Evolutionary conservation across 768 basidiomycete species (phyloP).

Genomic region (Agaricus blazei): DNA sequence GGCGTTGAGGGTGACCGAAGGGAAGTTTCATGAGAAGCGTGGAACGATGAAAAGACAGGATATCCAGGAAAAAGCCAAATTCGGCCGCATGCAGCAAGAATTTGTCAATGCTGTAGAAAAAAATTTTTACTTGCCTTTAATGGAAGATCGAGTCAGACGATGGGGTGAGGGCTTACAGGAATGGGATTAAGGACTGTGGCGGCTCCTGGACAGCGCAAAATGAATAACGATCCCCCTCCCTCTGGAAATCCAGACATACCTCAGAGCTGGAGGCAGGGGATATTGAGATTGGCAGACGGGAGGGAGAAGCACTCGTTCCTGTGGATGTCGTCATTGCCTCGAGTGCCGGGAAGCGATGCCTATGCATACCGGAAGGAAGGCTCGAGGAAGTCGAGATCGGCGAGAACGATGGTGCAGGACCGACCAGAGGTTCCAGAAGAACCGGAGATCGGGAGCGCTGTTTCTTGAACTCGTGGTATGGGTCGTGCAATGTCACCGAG

Average conservation of each 20-base stretch:
- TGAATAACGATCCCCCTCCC: conserved; percentile 7
- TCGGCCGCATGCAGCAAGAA: conserved; percentile 54
- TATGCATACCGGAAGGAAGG: conserved; percentile 42
- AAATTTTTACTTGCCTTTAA: not conserved
- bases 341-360: conserved; percentile 31
- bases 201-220: conserved; percentile 29
- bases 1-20: conserved; percentile 42
- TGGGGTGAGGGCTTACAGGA: conserved; percentile 24
- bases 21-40: conserved; percentile 40
- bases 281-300: conserved; percentile 25
- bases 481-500: conserved; percentile 45
- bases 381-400: conserved; percentile 40
- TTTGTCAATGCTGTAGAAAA: conserved; percentile 40
- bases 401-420: conserved; percentile 37
- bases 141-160: conserved; percentile 3
- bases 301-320: conserved; percentile 40
- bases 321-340: conserved; percentile 34
- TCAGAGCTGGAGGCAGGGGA: conserved; percentile 34
- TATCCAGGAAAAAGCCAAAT: conserved; percentile 64
- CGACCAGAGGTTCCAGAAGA: conserved; percentile 25
- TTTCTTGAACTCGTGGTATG: conserved; percentile 35
- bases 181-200: conserved; percentile 29
- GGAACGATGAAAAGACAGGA: conserved; percentile 40
- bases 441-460: conserved; percentile 30
- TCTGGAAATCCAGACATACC: conserved; percentile 20